Conservation (phyloP, 805 yeast species). For the Millerozyma miso region DNA sequence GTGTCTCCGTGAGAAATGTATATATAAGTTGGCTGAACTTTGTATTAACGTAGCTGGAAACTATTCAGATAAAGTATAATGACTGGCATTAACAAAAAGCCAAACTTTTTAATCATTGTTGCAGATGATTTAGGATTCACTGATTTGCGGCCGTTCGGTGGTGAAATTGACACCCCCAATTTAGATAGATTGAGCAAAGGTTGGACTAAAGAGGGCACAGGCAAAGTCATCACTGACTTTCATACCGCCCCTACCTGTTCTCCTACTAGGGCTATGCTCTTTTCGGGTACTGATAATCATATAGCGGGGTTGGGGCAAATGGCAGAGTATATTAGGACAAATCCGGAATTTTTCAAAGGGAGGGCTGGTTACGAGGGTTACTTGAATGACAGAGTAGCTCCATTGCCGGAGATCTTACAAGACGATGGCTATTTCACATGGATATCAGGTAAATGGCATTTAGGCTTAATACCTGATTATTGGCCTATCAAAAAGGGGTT, state of each 20-base stretch:
- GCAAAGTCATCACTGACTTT: slow-evolving; percentile 52
- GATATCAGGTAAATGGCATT: slow-evolving; percentile 59
- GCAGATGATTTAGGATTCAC: slow-evolving; percentile 64
- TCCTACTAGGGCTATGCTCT: slow-evolving; percentile 58
- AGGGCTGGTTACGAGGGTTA: slow-evolving; percentile 57
- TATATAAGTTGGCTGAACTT: too few relatives aligned
- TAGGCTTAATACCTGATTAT: slow-evolving; percentile 44
- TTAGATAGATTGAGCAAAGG: slow-evolving; percentile 37
- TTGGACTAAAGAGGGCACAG: slow-evolving; percentile 15
- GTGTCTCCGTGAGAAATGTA: too few relatives aligned
- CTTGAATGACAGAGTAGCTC: slow-evolving; percentile 47
- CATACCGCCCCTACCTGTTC: slow-evolving; percentile 65
- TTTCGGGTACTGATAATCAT: slow-evolving; percentile 60
- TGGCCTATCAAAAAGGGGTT: slow-evolving; percentile 51
- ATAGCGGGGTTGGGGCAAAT: slow-evolving; percentile 58
- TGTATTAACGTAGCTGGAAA: too few relatives aligned
- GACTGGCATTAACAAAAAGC: slow-evolving; percentile 25
- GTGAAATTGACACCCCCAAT: slow-evolving; percentile 56
- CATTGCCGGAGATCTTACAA: slow-evolving; percentile 47
- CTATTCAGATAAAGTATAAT: too few relatives aligned
- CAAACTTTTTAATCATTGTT: slow-evolving; percentile 52
- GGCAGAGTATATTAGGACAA: slow-evolving; percentile 41
- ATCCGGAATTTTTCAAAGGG: slow-evolving; percentile 35
- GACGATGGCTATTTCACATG: slow-evolving; percentile 49
- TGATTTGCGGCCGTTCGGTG: slow-evolving; percentile 51